These are phyloP conservation scores for Debaryomycetaceae sp. DNA, from an alignment of 1,139 yeast genomes.

Conservation along the genomic window DNA sequence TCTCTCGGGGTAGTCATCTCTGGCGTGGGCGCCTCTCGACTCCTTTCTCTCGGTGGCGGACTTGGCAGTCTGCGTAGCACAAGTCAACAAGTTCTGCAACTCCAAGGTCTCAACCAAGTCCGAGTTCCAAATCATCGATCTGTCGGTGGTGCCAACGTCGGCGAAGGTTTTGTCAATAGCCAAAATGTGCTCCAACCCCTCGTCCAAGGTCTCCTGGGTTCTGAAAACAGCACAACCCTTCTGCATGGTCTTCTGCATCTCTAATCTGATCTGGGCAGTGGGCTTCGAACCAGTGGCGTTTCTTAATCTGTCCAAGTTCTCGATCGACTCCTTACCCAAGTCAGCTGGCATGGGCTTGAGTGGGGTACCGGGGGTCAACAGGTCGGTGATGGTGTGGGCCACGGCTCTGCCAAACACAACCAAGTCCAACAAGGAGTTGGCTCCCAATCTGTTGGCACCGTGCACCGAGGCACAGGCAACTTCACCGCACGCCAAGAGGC, in stretches of 20 bases:
- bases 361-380: constrained; percentile 84
- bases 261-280: constrained; percentile 85
- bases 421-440: constrained; percentile 94
- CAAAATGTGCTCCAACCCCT: constrained; percentile 79
- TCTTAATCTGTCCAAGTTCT: constrained; percentile 84
- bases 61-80: constrained; percentile 94
- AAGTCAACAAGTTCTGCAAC: constrained; percentile 92
- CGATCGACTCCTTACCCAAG: constrained; percentile 85
- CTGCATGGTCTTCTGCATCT: constrained; percentile 97
- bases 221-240: constrained; percentile 96
- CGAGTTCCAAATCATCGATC: constrained; percentile 98
- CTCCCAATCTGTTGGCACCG: constrained; percentile 99
- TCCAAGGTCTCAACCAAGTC: constrained; percentile 95
- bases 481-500: constrained; percentile 97
- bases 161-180: constrained; percentile 68
- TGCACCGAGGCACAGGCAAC: constrained; percentile 99
- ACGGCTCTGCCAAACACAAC: constrained; percentile 99
- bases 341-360: constrained; percentile 73
- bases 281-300: constrained; percentile 75
- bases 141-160: constrained; percentile 79
- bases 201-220: constrained; percentile 86
- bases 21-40: constrained; percentile 99
- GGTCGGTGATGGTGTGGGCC: constrained; percentile 83
- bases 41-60: constrained; percentile 95
- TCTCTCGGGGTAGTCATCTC: constrained; percentile 96